Evolutionary conservation across 129 eudicot genomes (phyloP).

Genomic region (Chrysanthemum lavandulifolium): DNA sequence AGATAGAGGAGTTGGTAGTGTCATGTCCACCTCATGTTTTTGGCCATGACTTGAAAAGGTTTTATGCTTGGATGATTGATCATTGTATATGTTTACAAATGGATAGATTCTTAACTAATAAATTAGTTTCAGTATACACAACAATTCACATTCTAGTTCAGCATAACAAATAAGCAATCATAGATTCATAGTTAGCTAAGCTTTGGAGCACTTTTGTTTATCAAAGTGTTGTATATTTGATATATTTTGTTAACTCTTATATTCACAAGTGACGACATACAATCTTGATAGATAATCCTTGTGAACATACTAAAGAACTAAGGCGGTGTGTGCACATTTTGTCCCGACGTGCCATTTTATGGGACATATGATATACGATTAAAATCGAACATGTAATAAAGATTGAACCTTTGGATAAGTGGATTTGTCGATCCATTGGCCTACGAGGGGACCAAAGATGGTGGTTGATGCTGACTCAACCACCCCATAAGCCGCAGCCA

Average conservation of each 20-base stretch:
- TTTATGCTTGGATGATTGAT: neutral
- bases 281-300: neutral
- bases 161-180: neutral
- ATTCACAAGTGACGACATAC: too few species aligned
- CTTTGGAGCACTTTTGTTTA: neutral
- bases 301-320: neutral
- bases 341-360: neutral
- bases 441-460: conserved; percentile 76
- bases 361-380: neutral
- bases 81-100: neutral
- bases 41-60: conserved; percentile 12
- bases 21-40: conserved; percentile 21
- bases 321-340: neutral
- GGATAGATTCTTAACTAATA: neutral
- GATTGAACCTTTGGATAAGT: conserved; percentile 70
- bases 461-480: conserved; percentile 78
- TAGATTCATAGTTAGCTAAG: neutral
- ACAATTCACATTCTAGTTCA: neutral
- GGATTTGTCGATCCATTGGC: conserved; percentile 67
- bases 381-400: neutral
- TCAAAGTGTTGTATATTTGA: neutral
- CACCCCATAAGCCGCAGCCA: conserved; percentile 86
- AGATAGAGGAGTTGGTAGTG: conserved; percentile 23
- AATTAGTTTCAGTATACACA: neutral
- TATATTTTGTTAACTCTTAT: too few species aligned